These are phyloP conservation scores for Ligustrum vulgare DNA, from an alignment of 257 asterid species.

Conservation along the genomic window DNA sequence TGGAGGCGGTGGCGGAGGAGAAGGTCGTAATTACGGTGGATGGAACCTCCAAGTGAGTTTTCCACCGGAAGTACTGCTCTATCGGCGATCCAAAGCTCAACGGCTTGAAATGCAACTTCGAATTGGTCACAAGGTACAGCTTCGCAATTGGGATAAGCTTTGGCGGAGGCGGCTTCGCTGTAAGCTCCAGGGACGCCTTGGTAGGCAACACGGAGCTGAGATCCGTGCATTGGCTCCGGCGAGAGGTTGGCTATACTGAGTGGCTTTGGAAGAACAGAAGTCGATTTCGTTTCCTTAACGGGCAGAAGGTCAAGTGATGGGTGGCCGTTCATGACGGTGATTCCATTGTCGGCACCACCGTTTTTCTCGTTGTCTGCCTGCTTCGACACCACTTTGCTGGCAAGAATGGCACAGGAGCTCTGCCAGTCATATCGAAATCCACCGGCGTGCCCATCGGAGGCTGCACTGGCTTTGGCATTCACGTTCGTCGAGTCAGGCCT, in stretches of 20 bases:
- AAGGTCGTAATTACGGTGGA: slow-evolving; percentile 53
- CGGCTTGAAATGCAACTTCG: slow-evolving; percentile 54
- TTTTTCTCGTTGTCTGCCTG: slow-evolving; percentile 39
- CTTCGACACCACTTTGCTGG: slow-evolving; percentile 49
- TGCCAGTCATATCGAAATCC: slow-evolving; percentile 45
- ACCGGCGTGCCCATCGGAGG: slow-evolving; percentile 19
- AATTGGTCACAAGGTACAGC: slow-evolving; percentile 59
- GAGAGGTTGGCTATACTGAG: slow-evolving; percentile 42
- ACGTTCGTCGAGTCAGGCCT: slow-evolving; percentile 30
- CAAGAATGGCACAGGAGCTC: slow-evolving; percentile 48
- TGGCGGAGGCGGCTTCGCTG: slow-evolving; percentile 57
- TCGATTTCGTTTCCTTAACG: too few species aligned
- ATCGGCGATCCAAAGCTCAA: slow-evolving; percentile 57
- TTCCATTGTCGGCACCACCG: slow-evolving; percentile 29
- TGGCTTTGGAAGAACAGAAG: slow-evolving; percentile 28
- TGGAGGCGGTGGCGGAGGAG: slow-evolving; percentile 63
- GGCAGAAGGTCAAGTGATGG: slow-evolving; percentile 34
- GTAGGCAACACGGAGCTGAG: slow-evolving; percentile 50
- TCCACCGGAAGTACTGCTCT: slow-evolving; percentile 54
- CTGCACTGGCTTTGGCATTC: slow-evolving; percentile 14
- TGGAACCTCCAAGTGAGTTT: slow-evolving; percentile 56
- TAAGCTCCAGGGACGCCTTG: slow-evolving; percentile 57
- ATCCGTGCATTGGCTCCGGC: slow-evolving; percentile 50
- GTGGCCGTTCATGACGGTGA: slow-evolving; percentile 49
- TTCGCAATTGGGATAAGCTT: slow-evolving; percentile 50